Evolutionary conservation across 352 stramenopile genomes (phyloP), one percentile per base, ranked within the genome.

Genomic region (Globisporangium sylvaticum): DNA sequence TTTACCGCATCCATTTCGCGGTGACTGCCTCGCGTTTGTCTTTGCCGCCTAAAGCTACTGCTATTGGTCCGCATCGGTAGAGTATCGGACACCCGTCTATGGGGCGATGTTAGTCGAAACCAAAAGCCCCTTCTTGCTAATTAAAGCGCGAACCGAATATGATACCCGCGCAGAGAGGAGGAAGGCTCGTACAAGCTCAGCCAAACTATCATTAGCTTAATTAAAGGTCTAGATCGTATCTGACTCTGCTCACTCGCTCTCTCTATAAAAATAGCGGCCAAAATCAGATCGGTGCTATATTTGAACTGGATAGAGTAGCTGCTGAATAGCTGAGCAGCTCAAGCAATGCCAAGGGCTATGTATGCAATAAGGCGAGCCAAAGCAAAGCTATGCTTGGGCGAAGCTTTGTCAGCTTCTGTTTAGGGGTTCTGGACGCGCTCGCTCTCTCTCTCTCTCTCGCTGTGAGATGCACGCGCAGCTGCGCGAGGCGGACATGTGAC

Each of bases 401-500:
- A 42, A 34, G 29, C 54, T 59, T 59, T 22, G 18, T 12, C 54
- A 59, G 27, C 18, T 27, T 27, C 55, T 61, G 55, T 61, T 60
- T 61, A 61, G 55, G 55, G 55, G 7, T 61, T 61, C 31, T 48
- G 55, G 31, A 61, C 31, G n/a, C 55, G 8, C 31, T 6, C 27
- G 5, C 27, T 25, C 12, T 2, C 10, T 15, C 12, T 44, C 37
- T 58, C 20, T 63, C 48, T 52, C 31, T 29, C 25, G 9, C 60
- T 29, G 14, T 20, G 77, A 59, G 71, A 68, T 56, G 50, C 75
- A 71, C 53, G 53, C 63, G 68, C 71, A 79, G 74, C 72, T 75
- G 73, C 68, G 65, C 64, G 64, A 55, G 29, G 12, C 56, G 15
- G 65, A 34, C 54, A 74, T 77, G 76, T 71, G 62, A 74, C 61